Conservation (phyloP, 306 rosid species). For the Mimosa pudica region DNA sequence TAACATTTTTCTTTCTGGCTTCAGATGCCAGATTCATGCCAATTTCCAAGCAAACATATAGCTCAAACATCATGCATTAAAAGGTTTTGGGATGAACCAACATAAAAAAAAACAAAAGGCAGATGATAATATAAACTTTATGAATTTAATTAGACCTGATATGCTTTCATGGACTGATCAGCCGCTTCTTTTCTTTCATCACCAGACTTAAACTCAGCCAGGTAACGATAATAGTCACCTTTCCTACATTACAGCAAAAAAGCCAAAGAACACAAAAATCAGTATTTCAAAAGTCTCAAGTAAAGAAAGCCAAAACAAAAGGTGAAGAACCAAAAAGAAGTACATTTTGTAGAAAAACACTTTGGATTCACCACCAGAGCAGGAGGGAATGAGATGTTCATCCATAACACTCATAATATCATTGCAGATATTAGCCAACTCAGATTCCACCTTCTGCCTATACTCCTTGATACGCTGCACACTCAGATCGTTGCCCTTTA, state of each 20-base stretch:
- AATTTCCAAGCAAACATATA: background rate
- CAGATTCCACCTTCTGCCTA: constrained; percentile 43
- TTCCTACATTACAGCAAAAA: constrained; percentile 34
- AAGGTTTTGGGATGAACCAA: constrained; percentile 5
- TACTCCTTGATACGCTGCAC: constrained; percentile 45
- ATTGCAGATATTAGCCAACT: constrained; percentile 39
- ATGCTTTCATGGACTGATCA: constrained; percentile 48
- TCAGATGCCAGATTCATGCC: constrained; percentile 9
- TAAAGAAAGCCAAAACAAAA: background rate
- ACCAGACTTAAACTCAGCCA: constrained; percentile 44
- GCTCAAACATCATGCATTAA: background rate
- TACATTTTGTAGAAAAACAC: constrained; percentile 49
- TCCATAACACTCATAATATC: constrained; percentile 48
- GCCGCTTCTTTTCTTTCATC: constrained; percentile 47
- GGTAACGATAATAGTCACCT: constrained; percentile 50
- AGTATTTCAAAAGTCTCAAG: background rate
- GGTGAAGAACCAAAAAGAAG: background rate
- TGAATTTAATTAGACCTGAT: constrained; percentile 36
- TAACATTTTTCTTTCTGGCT: background rate
- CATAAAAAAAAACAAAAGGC: background rate
- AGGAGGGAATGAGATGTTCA: constrained; percentile 39
- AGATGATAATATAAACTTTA: background rate
- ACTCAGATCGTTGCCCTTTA: constrained; percentile 41
- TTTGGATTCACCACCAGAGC: constrained; percentile 29
- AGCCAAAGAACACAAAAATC: background rate